Percentiles rank a stretch among this genome's conserved stretches.
These are phyloP conservation scores for Fraxinus baroniana DNA, from an alignment of 305 asterid species.

Conservation along the genomic window DNA sequence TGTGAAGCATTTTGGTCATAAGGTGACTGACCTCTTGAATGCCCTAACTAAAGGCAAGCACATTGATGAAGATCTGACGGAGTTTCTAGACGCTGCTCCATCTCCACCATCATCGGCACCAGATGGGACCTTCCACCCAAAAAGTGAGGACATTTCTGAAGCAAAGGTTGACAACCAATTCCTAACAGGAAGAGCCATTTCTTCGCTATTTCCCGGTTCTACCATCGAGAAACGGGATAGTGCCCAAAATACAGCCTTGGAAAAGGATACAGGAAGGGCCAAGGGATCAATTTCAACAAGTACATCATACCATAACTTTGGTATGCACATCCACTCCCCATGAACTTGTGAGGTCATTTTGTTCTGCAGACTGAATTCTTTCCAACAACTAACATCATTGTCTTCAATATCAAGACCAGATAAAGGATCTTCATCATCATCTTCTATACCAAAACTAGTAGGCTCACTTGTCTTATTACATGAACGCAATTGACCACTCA, in stretches of 20 bases:
- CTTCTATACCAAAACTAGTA: conserved; percentile 40
- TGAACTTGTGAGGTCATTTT: conserved; percentile 58
- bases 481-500: conserved; percentile 57
- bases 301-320: conserved; percentile 97
- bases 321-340: conserved; percentile 94
- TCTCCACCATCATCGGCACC: conserved; percentile 94
- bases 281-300: conserved; percentile 79
- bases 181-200: conserved; percentile 54
- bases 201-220: conserved; percentile 56
- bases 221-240: conserved; percentile 78
- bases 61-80: conserved; percentile 69
- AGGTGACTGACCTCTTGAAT: conserved; percentile 74
- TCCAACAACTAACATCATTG: conserved; percentile 75
- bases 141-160: conserved; percentile 70
- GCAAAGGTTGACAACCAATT: conserved; percentile 70
- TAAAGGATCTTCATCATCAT: conserved; percentile 57
- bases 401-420: conserved; percentile 47
- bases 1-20: conserved; percentile 9
- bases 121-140: conserved; percentile 90
- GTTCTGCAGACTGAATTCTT: conserved; percentile 67
- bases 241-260: conserved; percentile 94
- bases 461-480: conserved; percentile 45
- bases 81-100: conserved; percentile 72
- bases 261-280: conserved; percentile 73
- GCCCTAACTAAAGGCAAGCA: conserved; percentile 77